Base-by-base conservation (phyloP, 305 asterid species). In the Fraxinus velutina region DNA sequence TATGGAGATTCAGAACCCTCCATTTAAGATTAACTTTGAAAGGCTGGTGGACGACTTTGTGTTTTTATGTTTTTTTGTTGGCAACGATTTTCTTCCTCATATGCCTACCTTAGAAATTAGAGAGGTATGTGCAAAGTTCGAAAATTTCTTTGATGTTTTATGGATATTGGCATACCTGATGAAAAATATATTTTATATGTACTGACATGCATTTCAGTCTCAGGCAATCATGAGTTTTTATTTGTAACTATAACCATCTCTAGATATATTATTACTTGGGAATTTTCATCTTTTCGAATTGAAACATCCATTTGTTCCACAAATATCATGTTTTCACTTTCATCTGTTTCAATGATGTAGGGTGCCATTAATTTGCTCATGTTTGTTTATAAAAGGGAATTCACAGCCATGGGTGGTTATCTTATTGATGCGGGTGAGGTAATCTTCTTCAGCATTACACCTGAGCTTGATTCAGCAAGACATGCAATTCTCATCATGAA, bases 381-480 rank as follows among this genome's bases (percentile, higher is more conserved):
- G 97, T 80, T 44, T 84, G 87, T 93, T 44, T 96, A 94, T 87
- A 90, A 94, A 90, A 92, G 91, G 87, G 99, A 96, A 89, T 96
- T 96, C 86, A 72, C 93, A 24, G 90, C 92, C 83, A 92, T 96
- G 97, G 99, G 99, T 85, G 99, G 98, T 88, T 96, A 96, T 88
- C 97, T 96, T 82, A 96, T 97, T 42, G 98, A 94, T 83, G 97
- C 97, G 77, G 99, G 99, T 78, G 99, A 96, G 98, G 99, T 96
- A 94, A 92, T 86, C 47, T 77, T 81, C 78, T 86, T 83, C 73
- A 29, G 6, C 80, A 79, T 12, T 73, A 42, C 62, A 62, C 37
- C 33, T 84, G 50, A 42, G 47, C 74, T 78, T 57, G 57, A 81
- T 62, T 81, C 79, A 55, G 21, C 78, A 44, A 39, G 36, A 29